A percentile compares a stretch with the other conserved stretches of the same genome.
phyloP scores from a whole-genome alignment of 2,329 filamentous ascomycete species.

The Diaporthe helianthi region DNA sequence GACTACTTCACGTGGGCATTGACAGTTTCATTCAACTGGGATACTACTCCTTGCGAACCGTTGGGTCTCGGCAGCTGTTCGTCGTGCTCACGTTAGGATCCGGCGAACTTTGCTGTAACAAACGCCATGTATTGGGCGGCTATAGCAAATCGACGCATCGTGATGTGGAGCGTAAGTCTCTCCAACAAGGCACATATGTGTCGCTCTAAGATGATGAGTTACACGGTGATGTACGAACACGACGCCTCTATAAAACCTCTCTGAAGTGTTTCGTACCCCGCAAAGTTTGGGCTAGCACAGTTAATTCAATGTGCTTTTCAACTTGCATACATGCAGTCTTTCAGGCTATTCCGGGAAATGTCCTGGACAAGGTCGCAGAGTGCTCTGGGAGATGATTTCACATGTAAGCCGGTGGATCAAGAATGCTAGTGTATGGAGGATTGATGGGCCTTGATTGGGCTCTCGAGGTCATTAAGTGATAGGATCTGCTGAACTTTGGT shows the following conservation, averaged over 20 bases:
- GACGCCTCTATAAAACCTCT: not conserved
- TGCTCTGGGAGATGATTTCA: no score
- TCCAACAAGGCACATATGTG: not conserved
- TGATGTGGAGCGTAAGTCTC: not conserved
- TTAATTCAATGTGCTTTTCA: no score
- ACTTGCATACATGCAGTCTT: no score
- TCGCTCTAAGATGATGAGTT: no score
- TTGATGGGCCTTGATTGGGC: no score
- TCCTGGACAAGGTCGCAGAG: no score
- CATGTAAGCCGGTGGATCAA: no score
- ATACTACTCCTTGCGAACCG: conserved; percentile 4
- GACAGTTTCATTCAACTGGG: not conserved
- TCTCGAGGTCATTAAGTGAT: no score
- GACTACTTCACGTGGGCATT: no score
- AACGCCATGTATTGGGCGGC: not conserved
- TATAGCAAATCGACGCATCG: not conserved
- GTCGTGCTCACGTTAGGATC: not conserved
- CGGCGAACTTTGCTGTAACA: not conserved
- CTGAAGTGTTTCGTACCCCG: not conserved
- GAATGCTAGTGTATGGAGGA: no score
- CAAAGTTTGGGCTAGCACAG: not conserved
- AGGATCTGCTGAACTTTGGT: no score
- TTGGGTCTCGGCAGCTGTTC: not conserved
- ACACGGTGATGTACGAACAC: not conserved
- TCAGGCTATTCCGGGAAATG: no score